These are phyloP conservation scores for Amanita thiersii DNA, from an alignment of 768 basidiomycete species.

Conservation along the genomic window DNA sequence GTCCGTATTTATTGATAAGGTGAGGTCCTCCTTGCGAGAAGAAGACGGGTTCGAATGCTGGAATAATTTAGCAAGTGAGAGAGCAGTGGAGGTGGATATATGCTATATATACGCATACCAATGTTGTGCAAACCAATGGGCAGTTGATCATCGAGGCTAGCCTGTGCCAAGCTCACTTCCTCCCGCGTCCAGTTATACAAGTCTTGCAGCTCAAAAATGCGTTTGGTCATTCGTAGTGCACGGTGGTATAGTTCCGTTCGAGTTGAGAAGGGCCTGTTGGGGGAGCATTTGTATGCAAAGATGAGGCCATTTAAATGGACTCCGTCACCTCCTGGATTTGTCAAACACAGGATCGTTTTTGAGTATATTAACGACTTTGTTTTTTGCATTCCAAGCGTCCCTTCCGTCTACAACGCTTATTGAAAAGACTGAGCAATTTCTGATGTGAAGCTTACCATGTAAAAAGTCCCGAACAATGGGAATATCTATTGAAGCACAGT, in stretches of 20 bases:
- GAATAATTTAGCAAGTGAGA: slow-evolving; percentile 6
- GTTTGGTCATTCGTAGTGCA: slow-evolving; percentile 44
- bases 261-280: slow-evolving; percentile 43
- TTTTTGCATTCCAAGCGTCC: slow-evolving; percentile 40
- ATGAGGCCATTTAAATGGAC: background rate
- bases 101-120: slow-evolving; percentile 23
- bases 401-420: slow-evolving; percentile 32
- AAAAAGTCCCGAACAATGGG: slow-evolving; percentile 38
- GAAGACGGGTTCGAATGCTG: slow-evolving; percentile 66
- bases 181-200: slow-evolving; percentile 42
- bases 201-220: slow-evolving; percentile 52
- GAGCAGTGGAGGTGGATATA: slow-evolving; percentile 5
- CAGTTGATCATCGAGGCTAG: slow-evolving; percentile 41
- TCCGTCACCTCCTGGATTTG: slow-evolving; percentile 41
- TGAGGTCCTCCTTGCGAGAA: slow-evolving; percentile 48
- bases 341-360: slow-evolving; percentile 51
- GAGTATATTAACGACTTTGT: slow-evolving; percentile 36
- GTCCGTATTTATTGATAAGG: slow-evolving; percentile 43
- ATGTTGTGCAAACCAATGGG: slow-evolving; percentile 33
- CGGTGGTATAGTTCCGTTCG: slow-evolving; percentile 51
- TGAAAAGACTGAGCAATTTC: background rate
- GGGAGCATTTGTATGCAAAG: background rate
- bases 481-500: slow-evolving; percentile 32
- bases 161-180: slow-evolving; percentile 38
- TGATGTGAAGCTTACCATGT: slow-evolving; percentile 31